Evolutionary conservation across 257 asterid species (phyloP).

Genomic region (Sherardia arvensis): DNA sequence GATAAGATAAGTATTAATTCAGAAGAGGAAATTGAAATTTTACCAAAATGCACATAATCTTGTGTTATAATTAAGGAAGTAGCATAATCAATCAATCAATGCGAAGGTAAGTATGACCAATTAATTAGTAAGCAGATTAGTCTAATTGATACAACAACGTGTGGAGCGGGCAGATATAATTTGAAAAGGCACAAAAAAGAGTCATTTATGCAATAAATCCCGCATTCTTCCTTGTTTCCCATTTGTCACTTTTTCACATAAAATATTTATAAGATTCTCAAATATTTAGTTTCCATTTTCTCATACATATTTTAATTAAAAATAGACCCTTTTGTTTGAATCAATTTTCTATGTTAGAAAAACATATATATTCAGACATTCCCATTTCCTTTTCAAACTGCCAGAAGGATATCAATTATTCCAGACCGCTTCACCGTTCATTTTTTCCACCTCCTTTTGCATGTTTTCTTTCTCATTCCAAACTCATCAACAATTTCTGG

Average conservation of each 20-base stretch:
- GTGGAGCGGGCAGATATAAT: background rate
- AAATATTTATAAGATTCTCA: background rate
- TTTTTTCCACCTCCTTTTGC: background rate
- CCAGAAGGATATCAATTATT: background rate
- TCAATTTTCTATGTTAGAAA: background rate
- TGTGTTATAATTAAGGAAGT: background rate
- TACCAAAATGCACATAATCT: background rate
- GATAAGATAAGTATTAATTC: too few relatives aligned
- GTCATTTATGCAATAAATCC: slow-evolving; percentile 47
- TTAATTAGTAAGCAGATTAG: background rate
- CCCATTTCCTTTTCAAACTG: slow-evolving; percentile 1
- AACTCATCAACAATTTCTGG: background rate
- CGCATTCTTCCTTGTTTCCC: slow-evolving; percentile 37
- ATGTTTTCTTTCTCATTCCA: background rate
- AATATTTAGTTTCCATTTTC: background rate
- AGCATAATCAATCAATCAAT: background rate
- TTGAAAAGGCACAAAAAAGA: slow-evolving; percentile 22
- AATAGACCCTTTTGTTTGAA: background rate
- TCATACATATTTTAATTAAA: background rate
- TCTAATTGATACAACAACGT: background rate
- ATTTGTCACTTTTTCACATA: slow-evolving; percentile 8
- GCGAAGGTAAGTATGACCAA: background rate
- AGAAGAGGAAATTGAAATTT: background rate
- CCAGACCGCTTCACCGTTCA: background rate
- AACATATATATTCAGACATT: slow-evolving; percentile 4